phyloP scores from a whole-genome alignment of 2,329 filamentous ascomycete genomes.

The Chalaropsis thielavioides region DNA sequence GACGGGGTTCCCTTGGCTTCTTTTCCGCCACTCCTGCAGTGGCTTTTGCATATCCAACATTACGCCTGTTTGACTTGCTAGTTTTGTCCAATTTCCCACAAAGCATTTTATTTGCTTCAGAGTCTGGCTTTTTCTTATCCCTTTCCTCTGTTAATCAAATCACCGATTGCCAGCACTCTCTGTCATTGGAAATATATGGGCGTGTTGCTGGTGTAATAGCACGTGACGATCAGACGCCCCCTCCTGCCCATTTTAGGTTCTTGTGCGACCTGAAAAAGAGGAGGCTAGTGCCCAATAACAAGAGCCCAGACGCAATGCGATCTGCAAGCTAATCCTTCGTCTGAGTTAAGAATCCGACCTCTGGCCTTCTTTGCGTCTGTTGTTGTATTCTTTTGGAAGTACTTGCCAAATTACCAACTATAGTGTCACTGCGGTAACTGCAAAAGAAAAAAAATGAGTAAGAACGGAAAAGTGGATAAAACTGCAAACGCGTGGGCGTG shows the following conservation, averaged over 20 bases:
- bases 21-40: not conserved
- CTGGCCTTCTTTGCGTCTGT: not conserved
- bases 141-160: not conserved
- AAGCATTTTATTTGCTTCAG: not conserved
- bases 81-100: not conserved
- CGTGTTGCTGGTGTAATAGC: constrained; percentile 1
- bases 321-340: not conserved
- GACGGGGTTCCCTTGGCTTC: constrained; percentile 4
- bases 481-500: not conserved
- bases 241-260: constrained; percentile 5
- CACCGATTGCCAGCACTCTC: not conserved
- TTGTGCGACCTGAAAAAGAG: constrained; percentile 2
- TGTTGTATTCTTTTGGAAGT: not conserved
- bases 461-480: not conserved
- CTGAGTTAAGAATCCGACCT: not conserved
- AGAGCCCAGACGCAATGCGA: not conserved
- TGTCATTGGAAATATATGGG: constrained; percentile 1
- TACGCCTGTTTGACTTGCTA: not conserved
- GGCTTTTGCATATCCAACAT: not conserved
- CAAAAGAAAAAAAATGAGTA: not conserved
- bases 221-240: constrained; percentile 5
- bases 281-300: not conserved
- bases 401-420: not conserved
- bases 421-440: not conserved
- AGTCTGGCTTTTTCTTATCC: not conserved